Percentiles rank a stretch among this genome's conserved stretches.
Conservation (phyloP, 805 yeast genomes). For the Wickerhamiella lipophila region DNA sequence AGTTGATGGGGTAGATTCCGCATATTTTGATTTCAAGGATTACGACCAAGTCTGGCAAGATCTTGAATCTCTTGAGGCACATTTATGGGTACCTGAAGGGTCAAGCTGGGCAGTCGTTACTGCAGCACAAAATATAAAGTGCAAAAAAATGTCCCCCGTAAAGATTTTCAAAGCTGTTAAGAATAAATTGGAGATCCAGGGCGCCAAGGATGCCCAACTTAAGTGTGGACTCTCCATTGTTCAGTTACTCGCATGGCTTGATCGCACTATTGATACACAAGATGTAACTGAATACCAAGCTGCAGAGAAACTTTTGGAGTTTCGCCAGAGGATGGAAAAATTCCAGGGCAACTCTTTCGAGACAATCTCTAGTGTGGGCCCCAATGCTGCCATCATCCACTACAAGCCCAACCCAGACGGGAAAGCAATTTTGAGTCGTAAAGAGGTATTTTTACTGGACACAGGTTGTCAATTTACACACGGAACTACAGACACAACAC, state of each 20-base stretch:
- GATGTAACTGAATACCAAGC: conserved; percentile 47
- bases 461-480: conserved; percentile 86
- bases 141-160: conserved; percentile 45
- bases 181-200: conserved; percentile 56
- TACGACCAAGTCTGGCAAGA: conserved; percentile 52
- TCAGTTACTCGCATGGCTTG: conserved; percentile 74
- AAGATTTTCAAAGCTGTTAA: conserved; percentile 62
- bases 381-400: conserved; percentile 68
- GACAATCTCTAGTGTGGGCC: conserved; percentile 63
- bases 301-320: conserved; percentile 39
- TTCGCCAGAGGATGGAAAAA: conserved; percentile 28
- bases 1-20: conserved; percentile 33
- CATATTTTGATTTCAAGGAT: conserved; percentile 37
- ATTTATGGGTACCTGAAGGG: conserved; percentile 40
- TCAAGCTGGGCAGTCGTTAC: conserved; percentile 57
- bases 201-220: conserved; percentile 62
- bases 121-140: conserved; percentile 31
- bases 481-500: conserved; percentile 93
- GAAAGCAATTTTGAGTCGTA: conserved; percentile 48
- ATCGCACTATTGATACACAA: conserved; percentile 37
- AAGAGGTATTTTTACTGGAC: conserved; percentile 64
- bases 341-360: conserved; percentile 53
- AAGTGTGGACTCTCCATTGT: conserved; percentile 72
- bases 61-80: conserved; percentile 26
- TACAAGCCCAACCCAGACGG: conserved; percentile 49